These are phyloP conservation scores for Hypoxylon sp. DNA, from an alignment of 2,329 filamentous ascomycete species.

Conservation along the genomic window DNA sequence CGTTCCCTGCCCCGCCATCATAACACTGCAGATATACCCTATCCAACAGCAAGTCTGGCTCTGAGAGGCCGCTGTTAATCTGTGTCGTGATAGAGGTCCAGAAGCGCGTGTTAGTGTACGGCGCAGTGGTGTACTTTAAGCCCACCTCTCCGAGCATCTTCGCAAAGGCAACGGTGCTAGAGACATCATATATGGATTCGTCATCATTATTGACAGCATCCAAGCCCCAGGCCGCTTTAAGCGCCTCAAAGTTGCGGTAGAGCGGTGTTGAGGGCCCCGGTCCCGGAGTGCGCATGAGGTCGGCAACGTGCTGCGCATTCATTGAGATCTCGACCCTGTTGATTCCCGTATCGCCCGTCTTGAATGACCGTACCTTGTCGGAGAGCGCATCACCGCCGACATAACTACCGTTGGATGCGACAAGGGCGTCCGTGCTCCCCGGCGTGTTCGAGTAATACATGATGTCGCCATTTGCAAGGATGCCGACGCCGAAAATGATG, in stretches of 20 bases:
- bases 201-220: constrained; percentile 65
- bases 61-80: constrained; percentile 50
- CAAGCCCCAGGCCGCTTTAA: constrained; percentile 60
- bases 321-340: constrained; percentile 61
- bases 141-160: constrained; percentile 59
- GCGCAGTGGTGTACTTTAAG: constrained; percentile 61
- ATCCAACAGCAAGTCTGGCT: constrained; percentile 56
- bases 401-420: constrained; percentile 60
- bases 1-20: constrained; percentile 60
- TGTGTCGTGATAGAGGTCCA: constrained; percentile 55
- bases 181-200: constrained; percentile 60
- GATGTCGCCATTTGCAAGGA: constrained; percentile 60
- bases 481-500: constrained; percentile 62
- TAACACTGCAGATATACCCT: constrained; percentile 62
- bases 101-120: constrained; percentile 59
- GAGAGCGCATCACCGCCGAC: constrained; percentile 65
- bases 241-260: constrained; percentile 59
- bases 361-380: constrained; percentile 62
- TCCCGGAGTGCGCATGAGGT: constrained; percentile 57
- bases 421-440: constrained; percentile 55
- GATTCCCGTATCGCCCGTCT: constrained; percentile 54
- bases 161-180: constrained; percentile 60
- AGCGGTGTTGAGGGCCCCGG: constrained; percentile 55
- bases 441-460: constrained; percentile 63
- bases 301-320: constrained; percentile 60